Percentiles rank a stretch among this genome's conserved stretches.
Evolutionary conservation across 257 asterid species (phyloP).

Genomic region (Ophiorrhiza pumila): DNA sequence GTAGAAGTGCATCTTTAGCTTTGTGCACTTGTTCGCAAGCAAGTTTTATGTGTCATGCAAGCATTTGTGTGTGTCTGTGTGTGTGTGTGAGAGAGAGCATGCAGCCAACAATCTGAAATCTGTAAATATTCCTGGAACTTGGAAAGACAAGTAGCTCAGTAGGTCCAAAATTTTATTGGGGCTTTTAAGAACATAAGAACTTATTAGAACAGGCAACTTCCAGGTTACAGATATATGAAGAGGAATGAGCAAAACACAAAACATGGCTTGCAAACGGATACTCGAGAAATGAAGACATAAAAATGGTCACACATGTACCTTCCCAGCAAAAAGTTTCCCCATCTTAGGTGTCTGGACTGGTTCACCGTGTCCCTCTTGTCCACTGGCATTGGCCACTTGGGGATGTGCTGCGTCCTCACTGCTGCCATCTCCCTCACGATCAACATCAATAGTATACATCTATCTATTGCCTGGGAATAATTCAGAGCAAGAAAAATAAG

Average conservation of each 20-base stretch:
- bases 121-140: not conserved
- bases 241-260: not conserved
- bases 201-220: not conserved
- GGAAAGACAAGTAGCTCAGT: not conserved
- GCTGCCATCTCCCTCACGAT: constrained; percentile 36
- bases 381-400: constrained; percentile 31
- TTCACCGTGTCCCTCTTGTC: constrained; percentile 38
- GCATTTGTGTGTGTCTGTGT: not conserved
- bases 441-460: constrained; percentile 5
- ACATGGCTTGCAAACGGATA: not conserved
- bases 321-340: constrained; percentile 27
- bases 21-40: not conserved
- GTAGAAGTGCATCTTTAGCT: not conserved
- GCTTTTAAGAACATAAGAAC: not conserved
- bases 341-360: constrained; percentile 23
- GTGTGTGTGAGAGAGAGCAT: no score
- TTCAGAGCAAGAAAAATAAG: not conserved
- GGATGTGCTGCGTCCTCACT: constrained; percentile 30
- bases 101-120: not conserved
- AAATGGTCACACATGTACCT: constrained; percentile 33
- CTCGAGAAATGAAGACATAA: not conserved
- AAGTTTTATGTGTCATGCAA: not conserved
- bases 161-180: not conserved
- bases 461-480: not conserved
- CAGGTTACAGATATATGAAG: not conserved